These are phyloP conservation scores for Geoglossum cookeanum DNA, from an alignment of 2,329 filamentous ascomycete genomes.

Conservation along the genomic window DNA sequence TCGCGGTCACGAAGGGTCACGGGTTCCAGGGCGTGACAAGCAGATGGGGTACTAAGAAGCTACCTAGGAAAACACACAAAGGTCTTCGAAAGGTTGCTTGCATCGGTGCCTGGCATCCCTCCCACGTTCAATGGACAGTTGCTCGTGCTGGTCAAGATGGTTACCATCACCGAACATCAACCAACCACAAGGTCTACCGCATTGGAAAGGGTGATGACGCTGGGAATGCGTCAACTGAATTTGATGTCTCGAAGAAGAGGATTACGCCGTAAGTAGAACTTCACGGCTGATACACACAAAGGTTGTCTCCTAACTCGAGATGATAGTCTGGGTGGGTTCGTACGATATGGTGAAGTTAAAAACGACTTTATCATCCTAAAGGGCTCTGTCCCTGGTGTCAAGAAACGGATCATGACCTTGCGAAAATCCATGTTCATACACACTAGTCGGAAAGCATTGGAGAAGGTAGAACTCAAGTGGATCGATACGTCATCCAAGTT, in stretches of 20 bases:
- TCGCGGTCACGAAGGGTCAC: conserved; percentile 99
- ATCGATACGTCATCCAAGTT: conserved; percentile 99
- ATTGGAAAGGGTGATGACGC: conserved; percentile 85
- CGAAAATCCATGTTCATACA: conserved; percentile 98
- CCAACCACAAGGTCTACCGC: conserved; percentile 99
- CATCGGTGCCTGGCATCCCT: conserved; percentile 99
- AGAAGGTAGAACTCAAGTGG: conserved; percentile 99
- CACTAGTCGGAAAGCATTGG: conserved; percentile 84
- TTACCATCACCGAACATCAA: conserved; percentile 99
- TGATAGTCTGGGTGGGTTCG: conserved; percentile 85
- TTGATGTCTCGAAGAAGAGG: conserved; percentile 96
- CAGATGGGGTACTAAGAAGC: conserved; percentile 99
- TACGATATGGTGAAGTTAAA: conserved; percentile 97
- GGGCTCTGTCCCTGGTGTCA: conserved; percentile 91
- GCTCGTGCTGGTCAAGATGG: conserved; percentile 98
- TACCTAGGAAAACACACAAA: conserved; percentile 99
- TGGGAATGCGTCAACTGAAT: conserved; percentile 82
- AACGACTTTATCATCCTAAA: conserved; percentile 98
- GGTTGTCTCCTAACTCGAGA: neutral
- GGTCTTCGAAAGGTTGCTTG: conserved; percentile 99
- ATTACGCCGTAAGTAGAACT: conserved; percentile 85
- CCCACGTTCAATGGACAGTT: conserved; percentile 99
- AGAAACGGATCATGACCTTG: conserved; percentile 98
- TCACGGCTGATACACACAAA: neutral
- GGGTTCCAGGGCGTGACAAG: conserved; percentile 93